phyloP scores from a whole-genome alignment of 192 early-diverging fungal species.

The Linnemannia elongata region DNA sequence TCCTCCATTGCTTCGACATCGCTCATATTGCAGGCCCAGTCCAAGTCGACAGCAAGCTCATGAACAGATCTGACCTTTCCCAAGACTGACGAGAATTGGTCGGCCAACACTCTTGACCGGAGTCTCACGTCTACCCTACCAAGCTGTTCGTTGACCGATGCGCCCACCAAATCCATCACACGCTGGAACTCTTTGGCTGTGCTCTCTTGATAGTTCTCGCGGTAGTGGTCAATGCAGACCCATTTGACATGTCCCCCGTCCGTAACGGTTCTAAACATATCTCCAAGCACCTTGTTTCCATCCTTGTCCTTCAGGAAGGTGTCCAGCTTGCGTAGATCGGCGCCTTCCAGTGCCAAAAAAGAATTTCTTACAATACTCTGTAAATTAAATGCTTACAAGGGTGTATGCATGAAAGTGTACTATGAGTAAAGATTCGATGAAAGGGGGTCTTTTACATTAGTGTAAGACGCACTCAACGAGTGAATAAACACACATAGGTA shows the following conservation, averaged over 20 bases:
- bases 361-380: too few relatives aligned
- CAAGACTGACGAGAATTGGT: neutral
- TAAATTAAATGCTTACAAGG: too few relatives aligned
- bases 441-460: too few relatives aligned
- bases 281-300: neutral
- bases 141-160: neutral
- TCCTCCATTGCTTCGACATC: constrained; percentile 8
- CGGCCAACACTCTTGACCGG: constrained; percentile 9
- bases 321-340: constrained; percentile 5
- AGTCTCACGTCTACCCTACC: constrained; percentile 9
- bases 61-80: neutral
- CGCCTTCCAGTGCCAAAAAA: too few relatives aligned
- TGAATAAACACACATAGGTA: too few relatives aligned
- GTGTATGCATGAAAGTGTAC: too few relatives aligned
- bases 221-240: neutral
- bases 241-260: neutral
- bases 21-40: constrained; percentile 1
- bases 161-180: neutral
- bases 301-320: constrained; percentile 10
- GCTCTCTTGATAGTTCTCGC: constrained; percentile 17
- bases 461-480: too few relatives aligned
- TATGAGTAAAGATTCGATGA: too few relatives aligned
- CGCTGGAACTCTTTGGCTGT: neutral
- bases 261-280: neutral
- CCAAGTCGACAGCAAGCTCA: constrained; percentile 10